Conservation (phyloP, 2,329 filamentous ascomycete genomes). For the Stemphylium lycopersici region DNA sequence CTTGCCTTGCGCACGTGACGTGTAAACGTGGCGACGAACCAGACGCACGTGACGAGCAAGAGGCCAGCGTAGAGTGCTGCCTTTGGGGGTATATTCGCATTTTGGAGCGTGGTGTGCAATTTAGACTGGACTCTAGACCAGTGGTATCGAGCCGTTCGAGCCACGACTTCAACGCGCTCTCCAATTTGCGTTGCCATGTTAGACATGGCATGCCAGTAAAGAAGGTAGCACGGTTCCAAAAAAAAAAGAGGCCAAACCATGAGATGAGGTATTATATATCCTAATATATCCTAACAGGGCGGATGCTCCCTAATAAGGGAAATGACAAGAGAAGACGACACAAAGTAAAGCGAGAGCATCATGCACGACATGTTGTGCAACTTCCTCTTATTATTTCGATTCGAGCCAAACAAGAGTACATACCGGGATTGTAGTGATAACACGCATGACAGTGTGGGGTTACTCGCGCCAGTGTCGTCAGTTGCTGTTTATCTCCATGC, state of each 20-base stretch:
- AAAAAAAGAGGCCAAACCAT: background rate
- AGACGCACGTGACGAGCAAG: constrained; percentile 40
- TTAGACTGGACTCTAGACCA: constrained; percentile 17
- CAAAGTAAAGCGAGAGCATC: background rate
- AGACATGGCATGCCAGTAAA: constrained; percentile 9
- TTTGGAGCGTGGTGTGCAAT: constrained; percentile 5
- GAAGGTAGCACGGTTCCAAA: background rate
- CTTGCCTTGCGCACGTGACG: constrained; percentile 35
- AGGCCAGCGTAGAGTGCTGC: constrained; percentile 41
- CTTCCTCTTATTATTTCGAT: constrained; percentile 10
- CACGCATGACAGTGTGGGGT: constrained; percentile 23
- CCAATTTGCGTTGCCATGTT: constrained; percentile 12
- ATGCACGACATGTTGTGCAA: constrained; percentile 13
- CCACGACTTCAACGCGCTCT: constrained; percentile 25
- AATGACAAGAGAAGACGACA: too few relatives aligned
- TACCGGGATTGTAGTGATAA: constrained; percentile 18
- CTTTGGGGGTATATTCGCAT: constrained; percentile 22
- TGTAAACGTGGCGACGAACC: constrained; percentile 31
- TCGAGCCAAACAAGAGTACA: background rate
- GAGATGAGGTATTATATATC: background rate
- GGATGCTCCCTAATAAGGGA: background rate
- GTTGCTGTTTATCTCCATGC: constrained; percentile 12
- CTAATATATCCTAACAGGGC: background rate
- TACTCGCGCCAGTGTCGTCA: constrained; percentile 16
- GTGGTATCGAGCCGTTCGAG: constrained; percentile 24